Evolutionary conservation across 2,329 filamentous ascomycete species (phyloP).

Genomic region (Aureobasidium sp.): DNA sequence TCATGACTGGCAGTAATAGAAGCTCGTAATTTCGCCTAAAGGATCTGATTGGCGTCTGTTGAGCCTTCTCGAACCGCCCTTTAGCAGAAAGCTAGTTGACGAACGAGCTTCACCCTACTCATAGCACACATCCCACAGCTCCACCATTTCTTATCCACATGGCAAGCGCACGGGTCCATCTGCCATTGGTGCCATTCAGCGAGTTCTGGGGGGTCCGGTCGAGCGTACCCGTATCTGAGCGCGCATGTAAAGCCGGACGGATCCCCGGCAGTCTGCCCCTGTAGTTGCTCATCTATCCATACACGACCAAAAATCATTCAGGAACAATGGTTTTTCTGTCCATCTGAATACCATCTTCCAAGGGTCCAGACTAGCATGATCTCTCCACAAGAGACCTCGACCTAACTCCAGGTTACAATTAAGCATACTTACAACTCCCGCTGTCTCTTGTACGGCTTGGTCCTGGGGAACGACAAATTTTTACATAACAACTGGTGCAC

Average conservation of each 20-base stretch:
- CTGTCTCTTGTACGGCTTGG: background rate
- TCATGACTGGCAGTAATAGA: constrained; percentile 5
- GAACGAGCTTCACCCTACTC: background rate
- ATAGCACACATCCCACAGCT: background rate
- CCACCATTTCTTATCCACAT: constrained; percentile 8
- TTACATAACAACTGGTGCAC: constrained; percentile 4
- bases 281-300: background rate
- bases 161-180: background rate
- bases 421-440: constrained; percentile 9
- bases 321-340: background rate
- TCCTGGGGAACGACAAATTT: background rate
- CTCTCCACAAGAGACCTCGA: constrained; percentile 9
- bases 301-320: background rate
- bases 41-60: background rate
- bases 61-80: constrained; percentile 1
- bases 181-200: background rate
- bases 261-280: background rate
- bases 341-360: background rate
- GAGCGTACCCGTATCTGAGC: background rate
- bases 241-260: background rate
- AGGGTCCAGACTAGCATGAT: constrained; percentile 12
- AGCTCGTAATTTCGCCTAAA: constrained; percentile 12
- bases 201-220: background rate
- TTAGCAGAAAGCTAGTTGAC: constrained; percentile 1
- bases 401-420: constrained; percentile 11